phyloP scores from a whole-genome alignment of 1,139 yeast species.

The Hanseniaspora sp. region DNA sequence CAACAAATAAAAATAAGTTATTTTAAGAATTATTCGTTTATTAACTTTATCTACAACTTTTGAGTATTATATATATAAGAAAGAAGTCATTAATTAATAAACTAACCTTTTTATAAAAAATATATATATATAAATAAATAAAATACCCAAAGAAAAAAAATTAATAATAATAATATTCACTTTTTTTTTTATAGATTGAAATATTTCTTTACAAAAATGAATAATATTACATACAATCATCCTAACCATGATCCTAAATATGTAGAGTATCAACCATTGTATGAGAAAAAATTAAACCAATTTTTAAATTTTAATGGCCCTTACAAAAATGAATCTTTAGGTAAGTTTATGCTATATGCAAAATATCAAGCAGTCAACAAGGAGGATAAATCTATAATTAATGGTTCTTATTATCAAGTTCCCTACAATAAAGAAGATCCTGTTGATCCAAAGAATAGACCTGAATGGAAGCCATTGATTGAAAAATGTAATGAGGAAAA shows the following conservation, averaged over 20 bases:
- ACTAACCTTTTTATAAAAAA: too few species aligned
- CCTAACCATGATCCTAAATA: constrained; percentile 60
- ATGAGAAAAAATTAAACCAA: constrained; percentile 68
- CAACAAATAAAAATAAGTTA: too few species aligned
- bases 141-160: neutral
- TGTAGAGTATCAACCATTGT: constrained; percentile 71
- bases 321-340: constrained; percentile 58
- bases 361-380: constrained; percentile 31
- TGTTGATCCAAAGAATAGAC: constrained; percentile 40
- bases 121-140: too few species aligned
- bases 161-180: too few species aligned
- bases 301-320: constrained; percentile 65
- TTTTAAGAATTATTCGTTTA: too few species aligned
- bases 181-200: too few species aligned
- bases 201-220: neutral
- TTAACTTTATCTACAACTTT: too few species aligned
- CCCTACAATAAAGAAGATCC: constrained; percentile 27
- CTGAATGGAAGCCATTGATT: constrained; percentile 62
- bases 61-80: too few species aligned
- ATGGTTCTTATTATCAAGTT: constrained; percentile 28
- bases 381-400: constrained; percentile 21
- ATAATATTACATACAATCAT: constrained; percentile 17
- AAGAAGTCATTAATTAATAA: too few species aligned
- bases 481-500: constrained; percentile 25
- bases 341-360: constrained; percentile 64